Evolutionary conservation across 495 filamentous ascomycete species (phyloP).

Genomic region (Trypethelium eluteriae): DNA sequence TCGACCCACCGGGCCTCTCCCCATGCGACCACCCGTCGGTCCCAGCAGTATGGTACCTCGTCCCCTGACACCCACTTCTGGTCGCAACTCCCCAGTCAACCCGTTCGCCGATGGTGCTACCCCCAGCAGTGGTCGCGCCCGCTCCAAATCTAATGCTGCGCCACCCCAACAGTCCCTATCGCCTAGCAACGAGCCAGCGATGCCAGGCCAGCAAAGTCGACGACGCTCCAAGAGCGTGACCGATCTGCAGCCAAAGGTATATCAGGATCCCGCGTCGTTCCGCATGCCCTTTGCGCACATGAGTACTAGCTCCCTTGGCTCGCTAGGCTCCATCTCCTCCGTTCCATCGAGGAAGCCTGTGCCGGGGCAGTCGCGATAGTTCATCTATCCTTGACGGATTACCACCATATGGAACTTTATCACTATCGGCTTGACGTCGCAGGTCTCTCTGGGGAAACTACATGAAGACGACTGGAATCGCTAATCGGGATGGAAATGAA

Average conservation of each 20-base stretch:
- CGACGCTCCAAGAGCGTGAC: constrained; percentile 11
- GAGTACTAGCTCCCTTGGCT: not conserved
- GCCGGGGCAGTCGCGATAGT: constrained; percentile 33
- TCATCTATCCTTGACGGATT: not conserved
- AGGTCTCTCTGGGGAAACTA: not conserved
- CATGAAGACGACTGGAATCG: constrained; percentile 8
- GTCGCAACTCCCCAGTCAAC: constrained; percentile 26
- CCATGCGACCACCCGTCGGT: constrained; percentile 9
- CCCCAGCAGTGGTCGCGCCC: constrained; percentile 28
- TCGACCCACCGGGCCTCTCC: constrained; percentile 40
- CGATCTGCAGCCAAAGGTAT: not conserved
- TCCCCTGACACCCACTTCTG: constrained; percentile 25
- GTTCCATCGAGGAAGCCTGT: constrained; percentile 35
- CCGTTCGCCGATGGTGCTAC: constrained; percentile 12
- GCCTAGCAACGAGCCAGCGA: not conserved
- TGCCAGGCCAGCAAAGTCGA: not conserved
- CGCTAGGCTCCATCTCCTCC: constrained; percentile 9
- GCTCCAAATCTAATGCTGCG: constrained; percentile 36
- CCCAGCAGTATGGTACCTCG: constrained; percentile 20
- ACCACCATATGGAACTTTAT: not conserved
- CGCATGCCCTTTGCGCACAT: not conserved
- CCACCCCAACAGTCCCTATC: constrained; percentile 39
- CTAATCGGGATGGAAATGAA: not conserved
- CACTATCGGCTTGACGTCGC: not conserved
- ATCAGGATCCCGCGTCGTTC: not conserved